Conservation (phyloP, 2,329 filamentous ascomycete species). For the Neopestalotiopsis sp. region DNA sequence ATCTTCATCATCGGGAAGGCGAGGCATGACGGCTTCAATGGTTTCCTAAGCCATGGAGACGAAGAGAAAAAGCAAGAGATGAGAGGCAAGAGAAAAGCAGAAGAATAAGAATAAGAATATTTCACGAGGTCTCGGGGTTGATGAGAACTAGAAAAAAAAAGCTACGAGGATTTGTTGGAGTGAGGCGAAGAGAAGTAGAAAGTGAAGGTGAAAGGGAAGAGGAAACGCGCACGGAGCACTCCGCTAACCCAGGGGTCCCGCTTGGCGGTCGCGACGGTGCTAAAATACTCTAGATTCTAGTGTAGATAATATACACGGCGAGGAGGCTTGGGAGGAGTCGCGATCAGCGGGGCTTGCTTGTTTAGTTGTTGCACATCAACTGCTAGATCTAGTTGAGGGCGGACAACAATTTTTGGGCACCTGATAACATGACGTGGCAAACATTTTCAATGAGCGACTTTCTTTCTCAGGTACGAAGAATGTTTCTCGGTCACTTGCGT, state of each 20-base stretch:
- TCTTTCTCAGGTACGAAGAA: neutral
- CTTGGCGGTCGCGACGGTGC: neutral
- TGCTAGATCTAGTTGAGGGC: neutral
- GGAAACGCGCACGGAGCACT: neutral
- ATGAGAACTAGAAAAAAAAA: neutral
- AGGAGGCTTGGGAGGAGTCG: neutral
- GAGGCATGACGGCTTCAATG: neutral
- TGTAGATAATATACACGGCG: neutral
- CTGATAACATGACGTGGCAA: neutral
- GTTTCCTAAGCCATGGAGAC: neutral
- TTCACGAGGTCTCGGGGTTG: neutral
- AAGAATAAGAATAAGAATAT: neutral
- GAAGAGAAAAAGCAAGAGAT: neutral
- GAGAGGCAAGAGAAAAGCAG: neutral
- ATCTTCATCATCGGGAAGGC: constrained; percentile 28
- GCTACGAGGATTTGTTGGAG: neutral
- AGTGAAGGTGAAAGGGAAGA: neutral
- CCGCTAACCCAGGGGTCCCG: neutral
- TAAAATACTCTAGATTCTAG: neutral
- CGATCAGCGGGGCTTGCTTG: neutral
- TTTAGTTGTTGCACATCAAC: neutral
- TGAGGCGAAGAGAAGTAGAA: neutral
- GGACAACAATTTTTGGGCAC: neutral
- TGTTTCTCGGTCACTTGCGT: neutral
- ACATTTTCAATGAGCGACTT: neutral